Base-by-base conservation (phyloP, 495 filamentous ascomycete species). In the Lepidopterella palustris region DNA sequence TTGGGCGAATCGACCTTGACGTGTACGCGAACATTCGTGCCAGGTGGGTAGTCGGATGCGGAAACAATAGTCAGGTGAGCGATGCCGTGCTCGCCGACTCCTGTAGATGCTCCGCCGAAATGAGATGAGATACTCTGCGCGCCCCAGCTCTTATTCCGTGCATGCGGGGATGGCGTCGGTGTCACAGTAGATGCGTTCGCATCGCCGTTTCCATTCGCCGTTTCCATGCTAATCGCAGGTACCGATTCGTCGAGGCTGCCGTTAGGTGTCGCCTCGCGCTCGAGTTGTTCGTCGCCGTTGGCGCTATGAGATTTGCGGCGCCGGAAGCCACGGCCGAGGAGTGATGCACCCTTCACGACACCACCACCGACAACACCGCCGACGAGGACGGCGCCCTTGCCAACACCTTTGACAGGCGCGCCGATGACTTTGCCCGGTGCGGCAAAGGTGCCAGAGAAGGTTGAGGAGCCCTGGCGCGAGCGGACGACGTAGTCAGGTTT, bases 361-460 rank as follows among this genome's bases (percentile, higher is more conserved):
- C 87, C 85, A 24, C 47, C 90, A 20, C 71, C 71, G n/a, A n/a
- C n/a, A n/a, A n/a, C n/a, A n/a, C n/a, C n/a, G 50, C 73, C 72
- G 21, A 88, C 83, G 42, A 77, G 77, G 9, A 82, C 82, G 21
- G 78, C 84, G 45, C 89, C 86, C 42, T 87, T 85, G 48, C 82
- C 85, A 26, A 87, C 89, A 27, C 92, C 92, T 76, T 97, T 97
- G 68, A 97, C 82, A 10, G 93, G 93, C 10, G 88, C 92, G 24
- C 90, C 91, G 54, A 97, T 87, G 53, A 97, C 87, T 76, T 91
- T 95, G 27, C 90, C 89, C n/a, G 93, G 90, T 4, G 86, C 79
- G 4, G 87, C 84, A 69, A 98, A 96, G 0, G 91, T 97, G 13
- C 93, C 93, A 3, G 84, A 85, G 79, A 99, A 95, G 3, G 93